Evolutionary conservation across 73 alveolate species (phyloP).

Genomic region (Stentor coeruleus): DNA sequence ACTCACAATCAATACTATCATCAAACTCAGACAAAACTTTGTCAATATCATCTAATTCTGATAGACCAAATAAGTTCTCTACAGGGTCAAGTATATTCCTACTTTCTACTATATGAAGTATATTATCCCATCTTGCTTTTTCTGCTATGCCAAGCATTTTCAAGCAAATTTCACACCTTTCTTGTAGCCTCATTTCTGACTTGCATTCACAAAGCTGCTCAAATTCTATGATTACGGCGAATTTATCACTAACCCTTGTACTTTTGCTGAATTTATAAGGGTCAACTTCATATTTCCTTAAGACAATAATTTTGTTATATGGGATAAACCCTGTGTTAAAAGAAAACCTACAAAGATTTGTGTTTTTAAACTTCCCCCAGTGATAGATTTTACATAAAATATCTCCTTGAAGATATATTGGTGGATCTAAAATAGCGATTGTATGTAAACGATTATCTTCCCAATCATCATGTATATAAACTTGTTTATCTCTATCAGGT

Average conservation of each 20-base stretch:
- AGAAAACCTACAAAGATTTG: slow-evolving; percentile 34
- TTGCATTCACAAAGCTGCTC: slow-evolving; percentile 41
- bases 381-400: slow-evolving; percentile 24
- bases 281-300: slow-evolving; percentile 22
- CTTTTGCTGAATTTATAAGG: slow-evolving; percentile 37
- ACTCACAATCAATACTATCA: neutral
- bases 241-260: slow-evolving; percentile 23
- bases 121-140: neutral
- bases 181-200: slow-evolving; percentile 23
- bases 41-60: neutral
- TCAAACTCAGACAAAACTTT: neutral
- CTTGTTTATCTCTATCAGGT: slow-evolving; percentile 10
- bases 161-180: slow-evolving; percentile 39
- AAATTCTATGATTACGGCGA: slow-evolving; percentile 28
- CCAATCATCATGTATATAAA: slow-evolving; percentile 8
- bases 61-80: neutral
- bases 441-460: slow-evolving; percentile 22
- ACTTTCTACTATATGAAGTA: neutral
- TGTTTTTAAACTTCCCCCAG: slow-evolving; percentile 30
- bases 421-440: slow-evolving; percentile 11
- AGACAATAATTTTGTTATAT: slow-evolving; percentile 12
- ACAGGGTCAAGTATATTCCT: neutral
- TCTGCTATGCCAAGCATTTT: slow-evolving; percentile 10
- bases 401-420: slow-evolving; percentile 36
- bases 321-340: slow-evolving; percentile 52